Evolutionary conservation across 2,329 filamentous ascomycete genomes (phyloP).

Genomic region (Talaromyces atroroseus): DNA sequence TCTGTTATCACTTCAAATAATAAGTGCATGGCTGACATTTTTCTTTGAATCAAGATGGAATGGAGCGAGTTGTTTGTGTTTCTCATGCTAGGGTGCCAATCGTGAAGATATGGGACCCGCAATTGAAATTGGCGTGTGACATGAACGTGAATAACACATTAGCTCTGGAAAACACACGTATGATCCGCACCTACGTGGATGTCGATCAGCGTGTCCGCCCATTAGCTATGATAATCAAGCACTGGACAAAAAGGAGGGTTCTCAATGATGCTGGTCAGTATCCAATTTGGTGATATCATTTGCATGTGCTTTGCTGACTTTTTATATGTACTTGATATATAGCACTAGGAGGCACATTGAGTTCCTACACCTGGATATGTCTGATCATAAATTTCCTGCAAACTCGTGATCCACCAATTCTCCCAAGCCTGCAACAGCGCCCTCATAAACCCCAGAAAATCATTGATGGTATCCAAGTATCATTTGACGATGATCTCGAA

Average conservation of each 20-base stretch:
- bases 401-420: slow-evolving; percentile 72
- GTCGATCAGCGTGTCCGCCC: slow-evolving; percentile 86
- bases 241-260: slow-evolving; percentile 90
- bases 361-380: slow-evolving; percentile 99
- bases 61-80: slow-evolving; percentile 94
- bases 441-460: slow-evolving; percentile 57
- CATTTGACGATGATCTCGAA: slow-evolving; percentile 82
- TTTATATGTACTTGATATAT: slow-evolving; percentile 5
- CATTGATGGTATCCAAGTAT: slow-evolving; percentile 61
- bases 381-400: slow-evolving; percentile 96
- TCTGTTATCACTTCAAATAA: slow-evolving; percentile 12
- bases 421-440: slow-evolving; percentile 78
- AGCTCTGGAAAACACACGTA: slow-evolving; percentile 90
- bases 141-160: slow-evolving; percentile 99
- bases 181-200: slow-evolving; percentile 96
- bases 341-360: slow-evolving; percentile 90
- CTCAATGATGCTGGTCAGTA: slow-evolving; percentile 89
- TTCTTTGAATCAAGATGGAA: slow-evolving; percentile 65
- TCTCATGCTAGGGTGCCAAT: slow-evolving; percentile 95
- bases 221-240: slow-evolving; percentile 92
- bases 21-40: slow-evolving; percentile 8
- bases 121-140: slow-evolving; percentile 81
- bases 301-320: background rate
- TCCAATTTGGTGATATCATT: background rate
- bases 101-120: slow-evolving; percentile 97